A percentile compares a stretch with the other conserved stretches of the same genome.
Evolutionary conservation across 2,329 filamentous ascomycete species (phyloP).

Genomic region (Pseudonectria foliicola): DNA sequence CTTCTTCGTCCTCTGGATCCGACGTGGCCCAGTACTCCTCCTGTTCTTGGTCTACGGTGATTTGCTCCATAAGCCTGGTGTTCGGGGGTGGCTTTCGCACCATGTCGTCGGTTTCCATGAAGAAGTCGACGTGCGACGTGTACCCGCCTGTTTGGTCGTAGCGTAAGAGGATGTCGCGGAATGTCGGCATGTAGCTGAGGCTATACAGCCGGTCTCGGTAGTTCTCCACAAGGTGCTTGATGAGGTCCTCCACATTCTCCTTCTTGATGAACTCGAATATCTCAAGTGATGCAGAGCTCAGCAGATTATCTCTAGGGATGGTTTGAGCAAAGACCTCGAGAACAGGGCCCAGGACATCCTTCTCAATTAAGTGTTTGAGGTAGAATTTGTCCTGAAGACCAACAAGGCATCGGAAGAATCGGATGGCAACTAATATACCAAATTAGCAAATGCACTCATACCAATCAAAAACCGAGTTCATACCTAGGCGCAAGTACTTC

Average conservation of each 20-base stretch:
- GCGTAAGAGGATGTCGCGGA: slow-evolving; percentile 64
- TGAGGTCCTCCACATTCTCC: slow-evolving; percentile 72
- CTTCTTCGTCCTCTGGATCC: slow-evolving; percentile 75
- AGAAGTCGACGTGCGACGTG: slow-evolving; percentile 60
- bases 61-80: slow-evolving; percentile 64
- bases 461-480: slow-evolving; percentile 19
- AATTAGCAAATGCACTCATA: slow-evolving; percentile 18
- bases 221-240: slow-evolving; percentile 76
- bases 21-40: slow-evolving; percentile 92
- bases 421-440: slow-evolving; percentile 61
- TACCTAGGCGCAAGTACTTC: slow-evolving; percentile 87
- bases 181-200: slow-evolving; percentile 80
- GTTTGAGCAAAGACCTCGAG: slow-evolving; percentile 77
- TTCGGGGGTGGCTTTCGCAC: slow-evolving; percentile 36
- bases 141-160: slow-evolving; percentile 75
- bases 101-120: slow-evolving; percentile 60
- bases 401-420: slow-evolving; percentile 86
- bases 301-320: slow-evolving; percentile 84
- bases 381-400: slow-evolving; percentile 88
- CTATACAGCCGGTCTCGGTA: slow-evolving; percentile 69
- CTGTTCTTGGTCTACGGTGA: slow-evolving; percentile 66
- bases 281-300: slow-evolving; percentile 90
- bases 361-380: slow-evolving; percentile 73
- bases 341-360: slow-evolving; percentile 75
- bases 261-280: slow-evolving; percentile 86